Percentiles rank a stretch among this genome's conserved stretches.
Evolutionary conservation across 148 eudicot species (phyloP).

Genomic region (Cornus suecica): DNA sequence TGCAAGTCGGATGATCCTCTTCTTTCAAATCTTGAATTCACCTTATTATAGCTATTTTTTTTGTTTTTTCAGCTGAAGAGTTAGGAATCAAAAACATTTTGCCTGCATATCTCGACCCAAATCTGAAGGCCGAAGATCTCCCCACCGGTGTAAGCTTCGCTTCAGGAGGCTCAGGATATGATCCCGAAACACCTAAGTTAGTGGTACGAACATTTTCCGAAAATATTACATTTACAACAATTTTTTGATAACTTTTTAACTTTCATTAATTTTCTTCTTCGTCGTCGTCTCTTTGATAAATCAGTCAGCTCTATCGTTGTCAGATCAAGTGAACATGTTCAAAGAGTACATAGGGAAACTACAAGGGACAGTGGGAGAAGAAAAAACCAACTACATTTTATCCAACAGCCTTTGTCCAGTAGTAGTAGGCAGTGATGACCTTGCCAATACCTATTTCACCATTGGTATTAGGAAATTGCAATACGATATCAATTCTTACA

Average conservation of each 20-base stretch:
- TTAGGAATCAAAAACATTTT: constrained; percentile 40
- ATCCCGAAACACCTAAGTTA: constrained; percentile 49
- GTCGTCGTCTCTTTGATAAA: not conserved
- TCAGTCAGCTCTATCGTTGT: constrained; percentile 21
- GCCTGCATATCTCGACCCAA: constrained; percentile 50
- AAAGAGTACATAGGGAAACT: constrained; percentile 23
- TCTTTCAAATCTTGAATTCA: too few relatives aligned
- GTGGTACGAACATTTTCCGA: constrained; percentile 20
- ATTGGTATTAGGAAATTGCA: constrained; percentile 13
- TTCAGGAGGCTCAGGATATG: constrained; percentile 63
- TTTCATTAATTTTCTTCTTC: not conserved
- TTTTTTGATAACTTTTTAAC: too few relatives aligned
- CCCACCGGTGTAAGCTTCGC: constrained; percentile 77
- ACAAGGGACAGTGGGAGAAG: constrained; percentile 26
- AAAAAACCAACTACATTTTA: constrained; percentile 22
- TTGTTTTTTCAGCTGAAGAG: constrained; percentile 29
- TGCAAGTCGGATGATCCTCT: not conserved
- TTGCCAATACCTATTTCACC: constrained; percentile 36
- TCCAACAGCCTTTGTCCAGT: constrained; percentile 17
- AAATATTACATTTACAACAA: not conserved
- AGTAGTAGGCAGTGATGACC: constrained; percentile 29
- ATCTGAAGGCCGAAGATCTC: constrained; percentile 36
- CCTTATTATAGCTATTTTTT: not conserved
- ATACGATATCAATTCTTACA: constrained; percentile 23
- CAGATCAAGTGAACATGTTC: constrained; percentile 32